Base-by-base conservation (phyloP, 2,329 filamentous ascomycete genomes). In the Tothia fuscella region DNA sequence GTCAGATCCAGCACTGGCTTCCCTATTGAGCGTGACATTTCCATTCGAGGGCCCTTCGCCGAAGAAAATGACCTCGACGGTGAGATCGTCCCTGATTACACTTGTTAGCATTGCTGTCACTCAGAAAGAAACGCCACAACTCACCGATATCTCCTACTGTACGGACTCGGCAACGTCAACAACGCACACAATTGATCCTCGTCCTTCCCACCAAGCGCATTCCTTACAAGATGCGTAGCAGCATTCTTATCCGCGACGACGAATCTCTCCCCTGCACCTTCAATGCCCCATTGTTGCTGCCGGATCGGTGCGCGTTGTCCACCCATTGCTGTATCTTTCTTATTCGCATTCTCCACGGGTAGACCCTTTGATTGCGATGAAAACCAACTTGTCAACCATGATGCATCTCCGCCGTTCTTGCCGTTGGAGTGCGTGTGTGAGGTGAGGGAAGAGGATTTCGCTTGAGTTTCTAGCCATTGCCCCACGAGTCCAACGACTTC, bases 21-120 rank as follows among this genome's bases (percentile, higher is more conserved):
- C 89, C 49, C 80, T 70, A 61, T 96, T 98, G 44, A 93, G 60
- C 4, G 80, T 74, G 4, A 96, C 81, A 48, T 81, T 80, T 26
- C 88, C 87, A 22, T 73, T 82, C 13, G 34, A 3, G 6, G 45
- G 36, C 26, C 80, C 76, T 51, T 93, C 77, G 46, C 91, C 91
- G 54, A 98, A 98, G 72, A 98, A 98, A 56, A 98, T 93, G 47
- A 98, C 91, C 61, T 98, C 86, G 13, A 98, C 89, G 0, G 91
- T 98, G 48, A 98, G 66, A 58, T 98, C 91, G 57, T 98, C 91
- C 51, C 86, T 89, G 46, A 14, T n/a, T n/a, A 25, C 12, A n/a
- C 10, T 6, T 2, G 17, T 43, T 28, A 38, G 34, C 35, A 31
- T 7, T n/a, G 36, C 32, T 12, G 13, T 19, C 14, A 2, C 17